These are phyloP conservation scores for Rutidosis leptorrhynchoides DNA, from an alignment of 129 eudicot genomes.

Conservation along the genomic window DNA sequence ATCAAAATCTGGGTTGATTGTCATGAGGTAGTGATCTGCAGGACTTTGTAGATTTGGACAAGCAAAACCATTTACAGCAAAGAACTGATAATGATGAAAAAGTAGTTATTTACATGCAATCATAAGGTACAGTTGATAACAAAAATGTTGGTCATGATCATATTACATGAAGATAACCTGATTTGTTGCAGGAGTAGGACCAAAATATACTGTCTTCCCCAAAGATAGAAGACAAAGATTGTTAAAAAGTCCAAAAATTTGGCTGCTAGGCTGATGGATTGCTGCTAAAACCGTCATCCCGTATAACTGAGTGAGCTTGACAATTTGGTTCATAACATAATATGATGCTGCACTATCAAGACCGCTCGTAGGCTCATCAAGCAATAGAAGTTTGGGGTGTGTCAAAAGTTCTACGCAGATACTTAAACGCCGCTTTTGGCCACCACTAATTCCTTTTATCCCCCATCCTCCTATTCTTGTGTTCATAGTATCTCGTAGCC, in stretches of 20 bases:
- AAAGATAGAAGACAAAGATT: slow-evolving; percentile 56
- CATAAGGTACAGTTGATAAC: not conserved
- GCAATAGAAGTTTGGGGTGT: slow-evolving; percentile 59
- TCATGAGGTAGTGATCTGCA: slow-evolving; percentile 60
- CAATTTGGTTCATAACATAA: slow-evolving; percentile 59
- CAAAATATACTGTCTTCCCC: slow-evolving; percentile 54
- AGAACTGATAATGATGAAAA: slow-evolving; percentile 39
- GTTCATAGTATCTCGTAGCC: slow-evolving; percentile 57
- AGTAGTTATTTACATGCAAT: slow-evolving; percentile 3
- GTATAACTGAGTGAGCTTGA: slow-evolving; percentile 43
- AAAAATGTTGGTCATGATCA: not conserved
- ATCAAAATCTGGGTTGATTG: slow-evolving; percentile 64
- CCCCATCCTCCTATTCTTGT: slow-evolving; percentile 81
- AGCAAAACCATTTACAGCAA: slow-evolving; percentile 54
- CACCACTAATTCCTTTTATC: slow-evolving; percentile 63
- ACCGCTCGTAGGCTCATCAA: slow-evolving; percentile 87
- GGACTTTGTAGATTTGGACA: slow-evolving; percentile 55
- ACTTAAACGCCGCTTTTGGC: slow-evolving; percentile 68
- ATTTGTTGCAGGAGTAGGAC: slow-evolving; percentile 48
- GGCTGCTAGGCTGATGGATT: slow-evolving; percentile 65
- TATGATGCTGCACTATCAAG: slow-evolving; percentile 80
- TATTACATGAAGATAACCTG: slow-evolving; percentile 40
- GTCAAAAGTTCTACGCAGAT: slow-evolving; percentile 64
- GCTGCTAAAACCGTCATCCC: slow-evolving; percentile 63
- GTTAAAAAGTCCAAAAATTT: slow-evolving; percentile 50